Base-by-base conservation (phyloP, 352 stramenopile species). In the Pythium rishiriense region DNA sequence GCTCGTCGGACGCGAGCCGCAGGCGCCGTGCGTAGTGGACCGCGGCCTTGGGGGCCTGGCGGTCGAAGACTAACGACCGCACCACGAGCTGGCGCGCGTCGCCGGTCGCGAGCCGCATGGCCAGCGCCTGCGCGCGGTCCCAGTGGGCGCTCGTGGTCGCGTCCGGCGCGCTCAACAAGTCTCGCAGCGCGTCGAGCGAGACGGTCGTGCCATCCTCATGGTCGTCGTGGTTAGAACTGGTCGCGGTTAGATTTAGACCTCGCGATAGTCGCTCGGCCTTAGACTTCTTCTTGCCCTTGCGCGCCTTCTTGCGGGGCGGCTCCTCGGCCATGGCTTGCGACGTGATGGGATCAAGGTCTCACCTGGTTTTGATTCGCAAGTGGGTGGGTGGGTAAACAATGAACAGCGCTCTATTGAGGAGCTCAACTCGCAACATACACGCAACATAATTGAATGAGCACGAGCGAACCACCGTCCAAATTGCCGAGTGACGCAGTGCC, bases 11-110 rank as follows among this genome's bases (percentile, higher is more conserved):
- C 7, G 42, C 33, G 41, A 88, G 15, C 41, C 64, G 54, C 28
- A 93, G 66, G 1, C 84, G 82, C 58, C 81, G 78, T 24, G 79
- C 75, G 70, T 93, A 93, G 57, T 93, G 84, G 21, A 75, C 84
- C 3, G 82, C 84, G 4, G 82, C 82, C 39, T 72, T 73, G 4
- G 76, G 74, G n/a, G 69, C 73, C 31, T 74, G 33, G 17, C 71
- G 74, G 9, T 65, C 25, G 37, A 63, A 66, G 41, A 93, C 62
- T 60, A 93, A 67, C 12, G 55, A 54, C 8, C 55, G 60, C 7
- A 91, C 63, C 24, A 91, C 54, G 12, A 71, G 58, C 26, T 66
- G 53, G 6, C 75, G 72, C 6, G 82, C 79, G n/a, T 77, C 73
- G 0, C 33, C 2, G 7, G 73, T 72, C 10, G 53, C 65, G 9